These are phyloP conservation scores for Auxenochlorella pyrenoidosa DNA, from an alignment of 139 green algal genomes.

Conservation along the genomic window DNA sequence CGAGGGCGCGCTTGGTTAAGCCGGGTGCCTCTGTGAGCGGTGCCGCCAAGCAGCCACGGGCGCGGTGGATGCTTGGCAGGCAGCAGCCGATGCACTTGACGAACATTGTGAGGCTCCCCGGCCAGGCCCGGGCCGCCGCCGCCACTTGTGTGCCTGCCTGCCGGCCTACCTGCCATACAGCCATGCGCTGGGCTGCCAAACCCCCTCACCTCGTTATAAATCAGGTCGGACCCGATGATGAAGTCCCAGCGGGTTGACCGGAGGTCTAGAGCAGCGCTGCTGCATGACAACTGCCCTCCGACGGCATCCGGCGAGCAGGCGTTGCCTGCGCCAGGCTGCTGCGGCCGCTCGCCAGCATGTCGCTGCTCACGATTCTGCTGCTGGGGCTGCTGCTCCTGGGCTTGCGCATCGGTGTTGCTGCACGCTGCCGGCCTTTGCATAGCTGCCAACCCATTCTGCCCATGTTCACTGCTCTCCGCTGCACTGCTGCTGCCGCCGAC, in stretches of 20 bases:
- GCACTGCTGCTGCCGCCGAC: background rate
- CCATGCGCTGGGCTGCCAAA: too few species aligned
- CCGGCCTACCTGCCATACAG: too few species aligned
- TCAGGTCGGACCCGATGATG: conserved; percentile 42
- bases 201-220: conserved; percentile 40
- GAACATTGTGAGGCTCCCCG: too few species aligned
- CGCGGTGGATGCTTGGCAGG: too few species aligned
- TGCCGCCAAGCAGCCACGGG: too few species aligned
- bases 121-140: too few species aligned
- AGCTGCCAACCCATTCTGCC: background rate
- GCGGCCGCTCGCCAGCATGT: background rate
- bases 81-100: too few species aligned
- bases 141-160: background rate
- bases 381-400: background rate
- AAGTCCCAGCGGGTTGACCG: conserved; percentile 25
- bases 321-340: background rate
- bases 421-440: background rate
- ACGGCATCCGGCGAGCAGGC: background rate
- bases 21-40: too few species aligned
- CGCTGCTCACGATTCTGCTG: background rate
- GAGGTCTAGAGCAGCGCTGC: background rate
- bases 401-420: background rate
- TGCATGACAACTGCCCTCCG: background rate
- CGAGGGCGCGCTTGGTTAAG: too few species aligned
- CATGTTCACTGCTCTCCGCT: background rate